A percentile compares a stretch with the other conserved stretches of the same genome.
Conservation (phyloP, 495 filamentous ascomycete species). For the Penicillium chermesinum region DNA sequence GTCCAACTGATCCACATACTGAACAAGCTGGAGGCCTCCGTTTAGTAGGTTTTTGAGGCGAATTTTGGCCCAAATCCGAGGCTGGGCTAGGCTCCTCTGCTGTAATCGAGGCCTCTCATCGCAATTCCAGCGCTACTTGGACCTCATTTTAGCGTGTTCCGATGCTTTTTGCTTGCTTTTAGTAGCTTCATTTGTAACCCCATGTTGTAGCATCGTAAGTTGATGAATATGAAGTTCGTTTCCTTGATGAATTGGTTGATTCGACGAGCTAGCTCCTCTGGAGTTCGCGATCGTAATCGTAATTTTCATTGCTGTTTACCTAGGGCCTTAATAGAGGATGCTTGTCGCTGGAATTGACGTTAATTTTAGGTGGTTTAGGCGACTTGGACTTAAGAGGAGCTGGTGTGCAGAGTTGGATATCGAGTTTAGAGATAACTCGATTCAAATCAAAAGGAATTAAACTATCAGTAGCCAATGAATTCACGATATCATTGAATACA, state of each 20-base stretch:
- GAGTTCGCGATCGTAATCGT: background rate
- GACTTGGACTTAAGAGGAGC: background rate
- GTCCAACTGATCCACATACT: background rate
- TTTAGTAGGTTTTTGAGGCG: background rate
- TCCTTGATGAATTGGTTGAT: background rate
- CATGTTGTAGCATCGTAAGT: background rate
- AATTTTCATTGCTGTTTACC: background rate
- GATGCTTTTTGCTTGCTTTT: background rate
- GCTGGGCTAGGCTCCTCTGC: background rate
- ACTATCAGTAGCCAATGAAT: background rate
- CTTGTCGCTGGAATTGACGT: background rate
- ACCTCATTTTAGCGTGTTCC: background rate
- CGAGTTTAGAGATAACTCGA: background rate
- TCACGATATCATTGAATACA: background rate
- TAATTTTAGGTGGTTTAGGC: background rate
- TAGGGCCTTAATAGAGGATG: background rate
- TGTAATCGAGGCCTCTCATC: no score
- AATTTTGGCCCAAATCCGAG: background rate
- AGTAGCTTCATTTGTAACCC: background rate
- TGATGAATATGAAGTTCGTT: background rate
- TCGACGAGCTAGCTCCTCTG: background rate
- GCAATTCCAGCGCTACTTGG: background rate
- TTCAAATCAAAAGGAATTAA: background rate
- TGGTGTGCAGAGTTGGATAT: conserved; percentile 1
- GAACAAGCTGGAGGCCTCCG: background rate